phyloP scores from a whole-genome alignment of 2,329 filamentous ascomycete genomes.

The Amauroascus niger region DNA sequence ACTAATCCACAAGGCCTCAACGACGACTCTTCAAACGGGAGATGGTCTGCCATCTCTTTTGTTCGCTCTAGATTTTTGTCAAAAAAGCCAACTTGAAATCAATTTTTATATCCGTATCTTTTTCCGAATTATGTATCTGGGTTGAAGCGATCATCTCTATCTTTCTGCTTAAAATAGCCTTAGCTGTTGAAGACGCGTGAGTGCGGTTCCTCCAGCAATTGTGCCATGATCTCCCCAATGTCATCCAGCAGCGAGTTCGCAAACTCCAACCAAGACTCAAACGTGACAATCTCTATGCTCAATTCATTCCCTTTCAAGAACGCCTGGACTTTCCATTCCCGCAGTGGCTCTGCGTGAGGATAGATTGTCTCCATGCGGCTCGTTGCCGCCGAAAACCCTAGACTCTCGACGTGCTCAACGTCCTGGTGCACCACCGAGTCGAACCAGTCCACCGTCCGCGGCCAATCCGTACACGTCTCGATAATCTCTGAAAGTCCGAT shows the following conservation, averaged over 20 bases:
- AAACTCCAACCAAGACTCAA: conserved; percentile 46
- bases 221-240: conserved; percentile 33
- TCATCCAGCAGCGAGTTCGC: conserved; percentile 45
- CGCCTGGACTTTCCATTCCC: conserved; percentile 54
- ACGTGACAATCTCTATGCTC: conserved; percentile 52
- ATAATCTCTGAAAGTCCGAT: conserved; percentile 43
- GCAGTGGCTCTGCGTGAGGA: conserved; percentile 45
- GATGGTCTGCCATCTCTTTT: too few relatives aligned
- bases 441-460: conserved; percentile 39
- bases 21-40: too few relatives aligned
- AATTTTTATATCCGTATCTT: too few relatives aligned
- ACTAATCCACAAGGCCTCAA: too few relatives aligned
- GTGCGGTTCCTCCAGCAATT: conserved; percentile 26
- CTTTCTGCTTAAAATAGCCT: not conserved
- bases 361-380: conserved; percentile 48
- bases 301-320: conserved; percentile 46
- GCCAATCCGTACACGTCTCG: conserved; percentile 39
- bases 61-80: too few relatives aligned
- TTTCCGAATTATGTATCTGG: too few relatives aligned
- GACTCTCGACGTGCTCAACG: conserved; percentile 47
- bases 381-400: conserved; percentile 18
- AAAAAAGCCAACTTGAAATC: too few relatives aligned
- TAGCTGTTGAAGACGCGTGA: conserved; percentile 6
- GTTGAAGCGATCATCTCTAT: not conserved
- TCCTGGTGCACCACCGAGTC: conserved; percentile 49